Evolutionary conservation across 345 rosid species (phyloP), one percentile per base, ranked within the genome.

Genomic region (Viola odorata): DNA sequence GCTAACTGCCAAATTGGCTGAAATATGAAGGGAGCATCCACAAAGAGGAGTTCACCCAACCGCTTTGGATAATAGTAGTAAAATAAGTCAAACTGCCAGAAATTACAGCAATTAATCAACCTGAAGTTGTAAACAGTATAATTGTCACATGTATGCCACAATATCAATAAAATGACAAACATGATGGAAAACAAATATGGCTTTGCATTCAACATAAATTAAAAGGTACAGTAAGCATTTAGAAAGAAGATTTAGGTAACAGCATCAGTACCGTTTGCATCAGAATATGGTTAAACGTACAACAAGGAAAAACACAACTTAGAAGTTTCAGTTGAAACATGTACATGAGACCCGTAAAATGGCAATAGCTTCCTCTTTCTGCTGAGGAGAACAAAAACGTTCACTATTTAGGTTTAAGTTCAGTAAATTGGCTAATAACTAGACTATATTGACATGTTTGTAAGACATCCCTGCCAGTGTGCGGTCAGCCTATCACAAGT

Each of bases 1-100:
- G 73, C 77, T 37, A 85, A 55, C 67, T 87, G 81, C 98, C 98
- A 92, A 59, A 89, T 69, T 58, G 96, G 96, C 81, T 78, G 62
- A 76, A 89, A 92, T 58, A 89, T 56, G 32, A 89, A 87, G 16
- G 98, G 95, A 63, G 97, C 96, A 61, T 87, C 98, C 61, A 92
- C 96, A 57, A 89, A 85, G 59, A 87, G 96, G 45, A 89, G 96
- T 77, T 89, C 80, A 16, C 81, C 84, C 77, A 92, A 70, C 60
- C 96, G 86, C 79, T 78, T 89, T 36, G 98, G 98, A 73, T 92
- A 84, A 66, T 92, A 92, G 74, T 71, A 83, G 80, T 92, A 87
- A 65, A 87, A 84, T 42, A 84, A 94, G 62, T 92, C 89, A 70
- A 92, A 87, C 97, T 92, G 94, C 68, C 71, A 65, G 59, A 69